These are phyloP conservation scores for Podila verticillata DNA, from an alignment of 192 early-diverging fungal genomes.

Conservation along the genomic window DNA sequence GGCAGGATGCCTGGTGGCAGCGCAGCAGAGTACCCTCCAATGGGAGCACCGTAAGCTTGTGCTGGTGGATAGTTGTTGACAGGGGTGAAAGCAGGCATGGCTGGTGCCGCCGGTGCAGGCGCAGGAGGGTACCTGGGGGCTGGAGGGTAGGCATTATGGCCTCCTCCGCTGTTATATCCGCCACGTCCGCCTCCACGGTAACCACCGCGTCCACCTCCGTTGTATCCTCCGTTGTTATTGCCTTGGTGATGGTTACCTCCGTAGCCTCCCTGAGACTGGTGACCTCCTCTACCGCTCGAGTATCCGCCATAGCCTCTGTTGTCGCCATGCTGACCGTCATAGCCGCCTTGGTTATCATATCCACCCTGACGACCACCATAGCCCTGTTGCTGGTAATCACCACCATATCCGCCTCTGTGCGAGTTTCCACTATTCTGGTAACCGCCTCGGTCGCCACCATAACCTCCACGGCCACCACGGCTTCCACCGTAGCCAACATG, in stretches of 20 bases:
- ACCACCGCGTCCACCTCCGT: conserved; percentile 24
- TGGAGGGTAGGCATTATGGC: conserved; percentile 6
- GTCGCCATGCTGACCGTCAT: conserved; percentile 9
- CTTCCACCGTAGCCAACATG: conserved; percentile 34
- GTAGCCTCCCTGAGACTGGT: conserved; percentile 25
- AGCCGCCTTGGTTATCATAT: conserved; percentile 22
- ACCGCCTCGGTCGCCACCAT: conserved; percentile 25
- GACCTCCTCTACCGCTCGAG: conserved; percentile 7
- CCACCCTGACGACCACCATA: conserved; percentile 5
- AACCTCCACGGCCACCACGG: conserved; percentile 40
- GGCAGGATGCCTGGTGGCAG: conserved; percentile 38
- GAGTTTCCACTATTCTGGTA: conserved; percentile 40
- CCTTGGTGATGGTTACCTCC: not conserved
- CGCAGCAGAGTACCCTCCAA: conserved; percentile 26
- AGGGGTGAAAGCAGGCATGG: conserved; percentile 32
- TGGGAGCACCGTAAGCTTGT: conserved; percentile 12
- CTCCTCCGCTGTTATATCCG: conserved; percentile 5
- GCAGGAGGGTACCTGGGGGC: conserved; percentile 12
- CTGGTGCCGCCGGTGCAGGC: conserved; percentile 11
- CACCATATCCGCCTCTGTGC: conserved; percentile 34
- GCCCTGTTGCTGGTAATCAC: conserved; percentile 10
- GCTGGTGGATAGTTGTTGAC: conserved; percentile 39
- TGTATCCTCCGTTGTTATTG: conserved; percentile 19
- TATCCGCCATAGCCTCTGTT: conserved; percentile 5
- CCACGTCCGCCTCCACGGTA: conserved; percentile 14